phyloP scores from a whole-genome alignment of 768 basidiomycete genomes.

The Naganishia friedmannii region DNA sequence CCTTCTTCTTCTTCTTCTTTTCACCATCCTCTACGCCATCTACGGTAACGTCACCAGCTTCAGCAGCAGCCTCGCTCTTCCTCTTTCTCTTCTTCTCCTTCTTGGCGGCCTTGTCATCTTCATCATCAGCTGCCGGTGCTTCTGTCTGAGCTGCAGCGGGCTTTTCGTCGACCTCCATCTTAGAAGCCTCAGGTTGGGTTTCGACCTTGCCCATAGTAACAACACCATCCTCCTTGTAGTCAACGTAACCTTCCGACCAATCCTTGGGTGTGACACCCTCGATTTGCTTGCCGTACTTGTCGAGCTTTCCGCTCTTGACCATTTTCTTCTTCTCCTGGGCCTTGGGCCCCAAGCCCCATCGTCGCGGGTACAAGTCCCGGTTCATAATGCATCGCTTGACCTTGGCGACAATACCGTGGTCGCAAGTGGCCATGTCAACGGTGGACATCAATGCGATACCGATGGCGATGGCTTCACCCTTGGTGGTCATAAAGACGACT shows the following conservation, averaged over 20 bases:
- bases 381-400: conserved; percentile 99
- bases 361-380: conserved; percentile 89
- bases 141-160: conserved; percentile 35
- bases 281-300: conserved; percentile 87
- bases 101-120: conserved; percentile 46
- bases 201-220: conserved; percentile 39
- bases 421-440: conserved; percentile 94
- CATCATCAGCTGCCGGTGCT: conserved; percentile 32
- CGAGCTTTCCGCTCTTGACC: conserved; percentile 94
- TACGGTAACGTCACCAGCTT: conserved; percentile 32
- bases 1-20: conserved; percentile 44
- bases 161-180: conserved; percentile 39
- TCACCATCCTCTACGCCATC: conserved; percentile 34
- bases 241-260: conserved; percentile 90
- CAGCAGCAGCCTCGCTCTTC: conserved; percentile 37
- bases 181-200: conserved; percentile 37
- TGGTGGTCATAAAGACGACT: conserved; percentile 97
- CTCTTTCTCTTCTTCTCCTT: conserved; percentile 54
- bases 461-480: conserved; percentile 93
- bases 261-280: conserved; percentile 81
- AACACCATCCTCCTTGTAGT: conserved; percentile 70
- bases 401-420: conserved; percentile 97
- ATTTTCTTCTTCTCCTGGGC: conserved; percentile 97
- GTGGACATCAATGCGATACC: conserved; percentile 98
- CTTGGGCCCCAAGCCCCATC: conserved; percentile 98